These are phyloP conservation scores for Fonsecaea multimorphosa DNA, from an alignment of 2,329 filamentous ascomycete genomes.

Conservation along the genomic window DNA sequence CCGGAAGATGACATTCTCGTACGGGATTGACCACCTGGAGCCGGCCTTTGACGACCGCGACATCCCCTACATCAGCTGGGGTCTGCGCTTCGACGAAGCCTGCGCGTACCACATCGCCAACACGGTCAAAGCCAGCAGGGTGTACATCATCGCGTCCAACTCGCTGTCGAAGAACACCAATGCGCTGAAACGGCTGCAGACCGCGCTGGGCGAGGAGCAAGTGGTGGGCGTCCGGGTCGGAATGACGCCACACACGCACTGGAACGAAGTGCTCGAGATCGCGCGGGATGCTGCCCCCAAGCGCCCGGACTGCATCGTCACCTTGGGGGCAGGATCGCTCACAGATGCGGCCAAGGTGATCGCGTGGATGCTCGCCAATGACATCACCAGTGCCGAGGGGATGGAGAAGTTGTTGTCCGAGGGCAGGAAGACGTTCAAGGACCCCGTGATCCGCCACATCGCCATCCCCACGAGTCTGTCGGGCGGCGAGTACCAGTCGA, in stretches of 20 bases:
- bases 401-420: conserved; percentile 47
- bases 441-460: conserved; percentile 36
- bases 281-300: conserved; percentile 38
- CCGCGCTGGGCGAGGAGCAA: conserved; percentile 50
- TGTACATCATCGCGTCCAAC: conserved; percentile 60
- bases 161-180: conserved; percentile 57
- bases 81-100: conserved; percentile 54
- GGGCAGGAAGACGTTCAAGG: conserved; percentile 24
- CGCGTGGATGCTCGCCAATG: conserved; percentile 58
- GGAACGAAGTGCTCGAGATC: conserved; percentile 59
- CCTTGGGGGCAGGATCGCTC: conserved; percentile 62
- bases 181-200: conserved; percentile 51
- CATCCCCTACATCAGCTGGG: conserved; percentile 55
- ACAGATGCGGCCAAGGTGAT: conserved; percentile 63
- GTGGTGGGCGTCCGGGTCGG: conserved; percentile 57
- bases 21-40: conserved; percentile 44
- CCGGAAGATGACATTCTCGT: conserved; percentile 24
- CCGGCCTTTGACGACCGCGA: conserved; percentile 44
- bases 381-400: conserved; percentile 47
- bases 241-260: conserved; percentile 62
- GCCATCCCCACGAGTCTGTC: conserved; percentile 52
- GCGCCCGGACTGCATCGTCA: conserved; percentile 57
- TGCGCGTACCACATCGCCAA: conserved; percentile 53
- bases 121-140: conserved; percentile 53
- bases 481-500: conserved; percentile 51